phyloP scores from a whole-genome alignment of 2,329 filamentous ascomycete genomes.

The Cordyceps tenuipes region DNA sequence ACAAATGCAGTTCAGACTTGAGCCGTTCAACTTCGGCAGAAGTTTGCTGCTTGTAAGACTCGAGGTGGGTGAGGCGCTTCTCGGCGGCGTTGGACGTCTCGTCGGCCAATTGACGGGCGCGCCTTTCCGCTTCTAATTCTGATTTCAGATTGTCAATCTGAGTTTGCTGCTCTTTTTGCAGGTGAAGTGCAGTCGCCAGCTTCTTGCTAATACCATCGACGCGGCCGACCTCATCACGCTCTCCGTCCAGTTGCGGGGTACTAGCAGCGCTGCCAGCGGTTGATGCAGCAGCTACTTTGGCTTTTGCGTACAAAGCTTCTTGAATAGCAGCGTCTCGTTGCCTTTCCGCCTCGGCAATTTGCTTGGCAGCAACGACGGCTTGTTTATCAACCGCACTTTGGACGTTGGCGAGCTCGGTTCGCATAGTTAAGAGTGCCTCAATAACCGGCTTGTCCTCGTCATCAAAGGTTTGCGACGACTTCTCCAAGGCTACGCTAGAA shows the following conservation, averaged over 20 bases:
- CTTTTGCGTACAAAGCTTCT: constrained; percentile 91
- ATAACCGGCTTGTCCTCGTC: constrained; percentile 90
- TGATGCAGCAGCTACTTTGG: constrained; percentile 81
- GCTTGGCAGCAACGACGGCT: constrained; percentile 72
- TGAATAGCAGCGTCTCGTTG: constrained; percentile 91
- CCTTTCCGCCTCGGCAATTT: constrained; percentile 88
- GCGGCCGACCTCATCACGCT: constrained; percentile 50
- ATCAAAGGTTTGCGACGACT: constrained; percentile 68
- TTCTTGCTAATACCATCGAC: constrained; percentile 70
- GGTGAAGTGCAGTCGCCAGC: constrained; percentile 69
- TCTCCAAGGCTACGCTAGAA: constrained; percentile 66
- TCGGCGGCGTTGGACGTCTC: constrained; percentile 78
- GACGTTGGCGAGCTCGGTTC: constrained; percentile 78
- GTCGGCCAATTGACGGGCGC: constrained; percentile 74
- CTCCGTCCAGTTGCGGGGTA: constrained; percentile 50
- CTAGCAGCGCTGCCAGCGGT: constrained; percentile 53
- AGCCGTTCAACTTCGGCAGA: constrained; percentile 78
- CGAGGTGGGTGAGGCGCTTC: constrained; percentile 73
- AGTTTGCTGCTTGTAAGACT: constrained; percentile 74
- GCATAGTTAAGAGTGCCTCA: constrained; percentile 87
- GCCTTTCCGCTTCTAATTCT: constrained; percentile 74
- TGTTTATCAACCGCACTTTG: constrained; percentile 86
- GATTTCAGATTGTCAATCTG: constrained; percentile 59
- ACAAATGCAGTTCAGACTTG: constrained; percentile 74
- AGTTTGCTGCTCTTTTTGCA: constrained; percentile 73